These are phyloP conservation scores for Trichosporon coremiiforme DNA, from an alignment of 1,284 basidiomycete species.

Conservation along the genomic window DNA sequence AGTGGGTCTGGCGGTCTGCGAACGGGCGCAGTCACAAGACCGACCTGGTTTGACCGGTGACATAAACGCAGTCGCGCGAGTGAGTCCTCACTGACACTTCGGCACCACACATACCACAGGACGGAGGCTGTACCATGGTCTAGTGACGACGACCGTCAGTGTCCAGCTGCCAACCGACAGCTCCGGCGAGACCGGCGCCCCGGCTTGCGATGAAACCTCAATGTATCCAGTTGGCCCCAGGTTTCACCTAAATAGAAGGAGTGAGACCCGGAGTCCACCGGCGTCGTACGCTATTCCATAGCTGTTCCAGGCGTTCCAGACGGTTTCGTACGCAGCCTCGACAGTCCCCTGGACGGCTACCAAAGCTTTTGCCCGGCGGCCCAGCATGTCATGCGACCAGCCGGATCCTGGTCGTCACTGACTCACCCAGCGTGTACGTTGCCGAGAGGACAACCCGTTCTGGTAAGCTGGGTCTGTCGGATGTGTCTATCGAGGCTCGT, in stretches of 20 bases:
- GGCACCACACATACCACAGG: too few relatives aligned
- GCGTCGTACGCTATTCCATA: slow-evolving; percentile 1
- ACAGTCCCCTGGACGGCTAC: background rate
- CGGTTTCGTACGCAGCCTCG: background rate
- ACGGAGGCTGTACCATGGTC: too few relatives aligned
- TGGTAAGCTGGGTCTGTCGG: background rate
- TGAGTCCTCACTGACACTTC: too few relatives aligned
- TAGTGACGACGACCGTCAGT: background rate
- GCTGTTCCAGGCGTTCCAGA: background rate
- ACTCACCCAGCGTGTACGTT: background rate
- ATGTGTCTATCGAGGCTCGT: background rate
- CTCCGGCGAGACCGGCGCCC: background rate
- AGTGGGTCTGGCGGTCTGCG: background rate
- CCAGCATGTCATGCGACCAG: too few relatives aligned
- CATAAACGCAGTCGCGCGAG: too few relatives aligned
- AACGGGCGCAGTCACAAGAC: background rate
- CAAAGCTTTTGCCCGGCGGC: background rate
- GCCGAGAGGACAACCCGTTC: background rate
- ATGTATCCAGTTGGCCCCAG: background rate
- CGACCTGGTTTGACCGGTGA: background rate
- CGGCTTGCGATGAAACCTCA: background rate
- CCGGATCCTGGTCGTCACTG: background rate
- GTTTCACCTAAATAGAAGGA: background rate
- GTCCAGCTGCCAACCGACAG: background rate
- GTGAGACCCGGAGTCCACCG: background rate